Percentiles rank a stretch among this genome's conserved stretches.
phyloP scores from a whole-genome alignment of 148 eudicot species.

The Chenopodium suecicum region DNA sequence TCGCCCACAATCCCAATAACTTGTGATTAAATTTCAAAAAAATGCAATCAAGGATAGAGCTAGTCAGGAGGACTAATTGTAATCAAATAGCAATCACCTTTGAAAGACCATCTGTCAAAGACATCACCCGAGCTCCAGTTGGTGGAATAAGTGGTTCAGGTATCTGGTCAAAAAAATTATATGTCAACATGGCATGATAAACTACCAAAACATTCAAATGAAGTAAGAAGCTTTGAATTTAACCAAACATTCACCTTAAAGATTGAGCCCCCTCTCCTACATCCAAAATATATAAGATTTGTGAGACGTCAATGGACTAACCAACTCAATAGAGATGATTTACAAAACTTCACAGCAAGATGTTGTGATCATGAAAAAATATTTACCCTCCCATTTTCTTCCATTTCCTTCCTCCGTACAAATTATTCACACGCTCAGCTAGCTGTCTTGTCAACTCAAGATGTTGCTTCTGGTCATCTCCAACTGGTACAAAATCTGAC shows the following conservation, averaged over 20 bases:
- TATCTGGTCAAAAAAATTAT: conserved; percentile 46
- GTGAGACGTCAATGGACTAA: conserved; percentile 5
- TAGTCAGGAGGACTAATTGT: not conserved
- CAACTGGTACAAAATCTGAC: conserved; percentile 99
- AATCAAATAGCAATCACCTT: conserved; percentile 49
- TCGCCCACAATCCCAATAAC: not conserved
- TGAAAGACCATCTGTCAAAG: conserved; percentile 91
- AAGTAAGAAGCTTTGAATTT: not conserved
- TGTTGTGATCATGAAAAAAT: conserved; percentile 15
- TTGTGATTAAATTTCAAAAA: not conserved
- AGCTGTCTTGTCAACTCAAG: conserved; percentile 87
- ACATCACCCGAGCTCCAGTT: conserved; percentile 98
- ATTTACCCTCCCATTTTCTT: conserved; percentile 97
- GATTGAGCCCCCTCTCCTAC: conserved; percentile 88
- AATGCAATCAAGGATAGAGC: conserved; percentile 1
- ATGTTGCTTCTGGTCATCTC: conserved; percentile 99
- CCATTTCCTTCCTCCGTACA: conserved; percentile 99
- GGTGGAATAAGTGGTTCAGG: conserved; percentile 98
- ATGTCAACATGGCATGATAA: conserved; percentile 11
- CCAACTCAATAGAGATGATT: not conserved
- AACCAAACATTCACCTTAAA: conserved; percentile 62
- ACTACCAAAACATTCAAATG: conserved; percentile 9
- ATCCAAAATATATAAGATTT: conserved; percentile 21
- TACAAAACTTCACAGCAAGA: conserved; percentile 9
- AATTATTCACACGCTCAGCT: conserved; percentile 89